A percentile compares a stretch with the other conserved stretches of the same genome.
Conservation (phyloP, 73 alveolate genomes). For the Stentor coeruleus region DNA sequence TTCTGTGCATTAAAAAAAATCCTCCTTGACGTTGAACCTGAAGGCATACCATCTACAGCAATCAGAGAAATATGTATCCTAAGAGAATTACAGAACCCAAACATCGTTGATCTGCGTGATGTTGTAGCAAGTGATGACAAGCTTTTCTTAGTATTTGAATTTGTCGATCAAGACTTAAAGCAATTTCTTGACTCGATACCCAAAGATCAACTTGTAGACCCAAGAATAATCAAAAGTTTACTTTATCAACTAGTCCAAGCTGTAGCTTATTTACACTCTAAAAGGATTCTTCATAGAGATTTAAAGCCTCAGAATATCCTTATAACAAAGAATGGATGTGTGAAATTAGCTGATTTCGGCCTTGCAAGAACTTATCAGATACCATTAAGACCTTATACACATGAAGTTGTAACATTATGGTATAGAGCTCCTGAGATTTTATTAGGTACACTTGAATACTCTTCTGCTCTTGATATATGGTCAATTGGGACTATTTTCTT, state of each 20-base stretch:
- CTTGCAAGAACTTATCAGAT: slow-evolving; percentile 74
- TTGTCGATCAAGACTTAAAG: slow-evolving; percentile 74
- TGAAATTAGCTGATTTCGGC: slow-evolving; percentile 91
- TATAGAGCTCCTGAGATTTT: slow-evolving; percentile 87
- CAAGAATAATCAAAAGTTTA: slow-evolving; percentile 34
- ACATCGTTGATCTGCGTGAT: slow-evolving; percentile 78
- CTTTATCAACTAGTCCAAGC: slow-evolving; percentile 82
- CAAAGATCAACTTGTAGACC: slow-evolving; percentile 15
- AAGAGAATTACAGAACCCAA: slow-evolving; percentile 86
- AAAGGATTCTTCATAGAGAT: slow-evolving; percentile 88
- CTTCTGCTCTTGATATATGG: slow-evolving; percentile 80
- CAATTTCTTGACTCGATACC: slow-evolving; percentile 56
- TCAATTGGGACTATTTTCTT: slow-evolving; percentile 79
- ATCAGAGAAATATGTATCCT: slow-evolving; percentile 89
- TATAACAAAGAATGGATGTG: slow-evolving; percentile 57
- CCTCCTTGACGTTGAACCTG: slow-evolving; percentile 86
- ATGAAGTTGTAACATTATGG: slow-evolving; percentile 84
- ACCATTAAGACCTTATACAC: slow-evolving; percentile 66
- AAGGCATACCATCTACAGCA: slow-evolving; percentile 94
- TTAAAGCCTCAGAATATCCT: slow-evolving; percentile 85
- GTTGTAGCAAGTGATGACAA: slow-evolving; percentile 72
- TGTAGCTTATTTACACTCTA: slow-evolving; percentile 70
- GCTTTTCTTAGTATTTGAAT: slow-evolving; percentile 81
- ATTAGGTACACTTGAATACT: slow-evolving; percentile 54
- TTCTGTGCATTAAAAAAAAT: slow-evolving; percentile 84